These are phyloP conservation scores for Wickerhamomyces strasburgensis DNA, from an alignment of 805 yeast genomes.

Conservation along the genomic window DNA sequence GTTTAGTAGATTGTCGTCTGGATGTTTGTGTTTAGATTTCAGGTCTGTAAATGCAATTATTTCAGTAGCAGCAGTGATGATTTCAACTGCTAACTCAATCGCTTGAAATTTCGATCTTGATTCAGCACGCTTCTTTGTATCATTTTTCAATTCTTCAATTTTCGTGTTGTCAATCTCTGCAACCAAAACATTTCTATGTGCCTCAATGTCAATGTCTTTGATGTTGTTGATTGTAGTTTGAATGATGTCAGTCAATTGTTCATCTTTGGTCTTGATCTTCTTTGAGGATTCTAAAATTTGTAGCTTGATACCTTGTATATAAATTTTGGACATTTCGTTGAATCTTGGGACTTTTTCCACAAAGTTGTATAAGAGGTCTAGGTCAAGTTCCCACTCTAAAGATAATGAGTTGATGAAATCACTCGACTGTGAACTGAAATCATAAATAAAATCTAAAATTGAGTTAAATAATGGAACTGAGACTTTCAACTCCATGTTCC, in stretches of 20 bases:
- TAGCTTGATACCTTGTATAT: constrained; percentile 34
- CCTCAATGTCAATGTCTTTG: constrained; percentile 28
- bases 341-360: constrained; percentile 9
- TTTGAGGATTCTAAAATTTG: constrained; percentile 31
- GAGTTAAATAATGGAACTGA: constrained; percentile 45
- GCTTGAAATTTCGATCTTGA: constrained; percentile 55
- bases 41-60: constrained; percentile 31
- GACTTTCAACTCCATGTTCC: constrained; percentile 25
- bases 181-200: constrained; percentile 26
- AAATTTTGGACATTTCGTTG: constrained; percentile 31
- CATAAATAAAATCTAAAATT: constrained; percentile 52
- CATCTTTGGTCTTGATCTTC: constrained; percentile 12
- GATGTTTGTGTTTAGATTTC: constrained; percentile 5
- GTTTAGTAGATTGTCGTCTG: constrained; percentile 10
- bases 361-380: constrained; percentile 11
- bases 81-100: constrained; percentile 67
- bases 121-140: constrained; percentile 34
- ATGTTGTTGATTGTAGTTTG: constrained; percentile 23
- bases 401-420: constrained; percentile 38
- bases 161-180: constrained; percentile 31
- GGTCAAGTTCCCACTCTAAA: constrained; percentile 16
- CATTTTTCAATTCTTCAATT: constrained; percentile 26
- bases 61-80: constrained; percentile 73
- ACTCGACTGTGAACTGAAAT: constrained; percentile 53
- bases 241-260: constrained; percentile 23